A percentile compares a stretch with the other conserved stretches of the same genome.
These are phyloP conservation scores for Neoascochyta sp. DNA, from an alignment of 2,329 filamentous ascomycete genomes.

Conservation along the genomic window DNA sequence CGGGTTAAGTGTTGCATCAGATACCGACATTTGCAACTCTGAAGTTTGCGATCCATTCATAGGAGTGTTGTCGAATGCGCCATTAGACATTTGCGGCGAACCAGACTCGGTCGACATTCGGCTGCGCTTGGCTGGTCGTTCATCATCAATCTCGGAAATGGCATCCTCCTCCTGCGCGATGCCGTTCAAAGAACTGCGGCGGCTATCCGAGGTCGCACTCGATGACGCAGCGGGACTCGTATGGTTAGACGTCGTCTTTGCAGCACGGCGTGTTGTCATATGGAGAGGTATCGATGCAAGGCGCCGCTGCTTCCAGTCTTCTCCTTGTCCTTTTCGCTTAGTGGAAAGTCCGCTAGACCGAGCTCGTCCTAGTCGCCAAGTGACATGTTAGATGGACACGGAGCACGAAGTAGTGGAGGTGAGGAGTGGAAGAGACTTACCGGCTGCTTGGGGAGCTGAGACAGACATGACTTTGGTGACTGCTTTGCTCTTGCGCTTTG, in stretches of 20 bases:
- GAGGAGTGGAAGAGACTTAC: slow-evolving; percentile 15
- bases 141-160: slow-evolving; percentile 32
- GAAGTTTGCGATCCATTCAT: slow-evolving; percentile 27
- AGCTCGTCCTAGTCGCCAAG: slow-evolving; percentile 34
- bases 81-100: slow-evolving; percentile 32
- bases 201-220: slow-evolving; percentile 35
- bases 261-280: slow-evolving; percentile 48
- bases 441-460: slow-evolving; percentile 14
- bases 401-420: slow-evolving; percentile 10
- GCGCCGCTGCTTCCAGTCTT: slow-evolving; percentile 27
- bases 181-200: slow-evolving; percentile 39
- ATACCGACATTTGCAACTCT: slow-evolving; percentile 17
- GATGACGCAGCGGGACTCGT: slow-evolving; percentile 35
- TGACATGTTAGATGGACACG: slow-evolving; percentile 27
- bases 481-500: slow-evolving; percentile 31
- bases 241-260: slow-evolving; percentile 37
- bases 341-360: slow-evolving; percentile 30
- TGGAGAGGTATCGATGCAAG: slow-evolving; percentile 48
- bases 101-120: slow-evolving; percentile 38
- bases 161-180: slow-evolving; percentile 28
- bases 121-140: slow-evolving; percentile 37
- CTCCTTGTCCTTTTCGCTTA: slow-evolving; percentile 32
- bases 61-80: slow-evolving; percentile 28
- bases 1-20: slow-evolving; percentile 16
- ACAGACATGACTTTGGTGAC: slow-evolving; percentile 13